Evolutionary conservation across 306 rosid genomes (phyloP).

Genomic region (Dryas alaskensis): DNA sequence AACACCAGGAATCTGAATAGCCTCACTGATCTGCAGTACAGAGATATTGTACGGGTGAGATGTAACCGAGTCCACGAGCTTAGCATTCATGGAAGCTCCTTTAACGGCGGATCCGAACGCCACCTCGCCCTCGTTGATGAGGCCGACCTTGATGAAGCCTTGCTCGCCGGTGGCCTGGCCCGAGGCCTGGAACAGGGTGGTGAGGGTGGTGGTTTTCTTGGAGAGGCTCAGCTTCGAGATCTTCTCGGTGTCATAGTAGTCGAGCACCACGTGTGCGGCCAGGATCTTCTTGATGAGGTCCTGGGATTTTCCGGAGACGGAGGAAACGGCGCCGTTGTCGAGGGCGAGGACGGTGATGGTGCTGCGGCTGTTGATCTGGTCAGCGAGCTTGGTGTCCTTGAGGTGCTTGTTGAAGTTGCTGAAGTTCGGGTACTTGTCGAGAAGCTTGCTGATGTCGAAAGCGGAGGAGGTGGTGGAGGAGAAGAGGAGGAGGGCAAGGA

Average conservation of each 20-base stretch:
- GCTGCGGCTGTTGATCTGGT: constrained; percentile 38
- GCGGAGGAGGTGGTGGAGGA: constrained; percentile 35
- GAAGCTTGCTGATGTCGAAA: constrained; percentile 42
- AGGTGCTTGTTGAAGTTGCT: constrained; percentile 37
- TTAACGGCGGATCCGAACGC: constrained; percentile 42
- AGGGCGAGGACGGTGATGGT: constrained; percentile 49
- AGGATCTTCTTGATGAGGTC: constrained; percentile 38
- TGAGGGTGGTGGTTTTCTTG: constrained; percentile 3
- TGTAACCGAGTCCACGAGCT: background rate
- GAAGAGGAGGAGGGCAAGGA: constrained; percentile 32
- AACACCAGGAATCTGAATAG: background rate
- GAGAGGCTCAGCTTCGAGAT: background rate
- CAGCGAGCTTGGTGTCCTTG: constrained; percentile 50
- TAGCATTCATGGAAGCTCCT: constrained; percentile 1
- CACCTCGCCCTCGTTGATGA: constrained; percentile 37
- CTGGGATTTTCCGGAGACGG: constrained; percentile 30
- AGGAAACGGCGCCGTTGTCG: constrained; percentile 10
- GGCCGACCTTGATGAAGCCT: constrained; percentile 35
- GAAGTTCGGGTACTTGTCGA: constrained; percentile 31
- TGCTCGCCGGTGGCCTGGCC: constrained; percentile 33
- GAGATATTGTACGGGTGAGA: constrained; percentile 12
- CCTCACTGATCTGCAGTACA: constrained; percentile 14
- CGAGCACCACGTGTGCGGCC: constrained; percentile 38
- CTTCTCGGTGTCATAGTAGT: constrained; percentile 38
- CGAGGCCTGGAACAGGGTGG: constrained; percentile 37